A percentile compares a stretch with the other conserved stretches of the same genome.
Evolutionary conservation across 257 asterid genomes (phyloP).

Genomic region (Solanum okadae): DNA sequence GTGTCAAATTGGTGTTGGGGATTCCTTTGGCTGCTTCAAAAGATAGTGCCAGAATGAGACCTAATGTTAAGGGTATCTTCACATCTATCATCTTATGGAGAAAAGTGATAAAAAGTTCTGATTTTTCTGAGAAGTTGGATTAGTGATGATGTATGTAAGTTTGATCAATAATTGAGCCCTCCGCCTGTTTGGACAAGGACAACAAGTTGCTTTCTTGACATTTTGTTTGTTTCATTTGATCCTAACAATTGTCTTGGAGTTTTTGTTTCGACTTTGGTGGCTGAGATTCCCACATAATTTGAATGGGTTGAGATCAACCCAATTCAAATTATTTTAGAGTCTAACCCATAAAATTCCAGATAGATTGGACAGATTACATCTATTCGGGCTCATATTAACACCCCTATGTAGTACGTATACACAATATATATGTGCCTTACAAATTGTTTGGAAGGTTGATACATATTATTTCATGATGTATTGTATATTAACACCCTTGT

Average conservation of each 20-base stretch:
- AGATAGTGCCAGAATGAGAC: not conserved
- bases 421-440: too few species aligned
- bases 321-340: too few species aligned
- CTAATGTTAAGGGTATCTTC: slow-evolving; percentile 8
- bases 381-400: too few species aligned
- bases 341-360: too few species aligned
- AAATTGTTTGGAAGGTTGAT: too few species aligned
- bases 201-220: not conserved
- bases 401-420: too few species aligned
- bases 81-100: slow-evolving; percentile 4
- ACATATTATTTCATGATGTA: too few species aligned
- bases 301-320: too few species aligned
- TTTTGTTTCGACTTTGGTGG: not conserved
- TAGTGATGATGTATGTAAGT: not conserved
- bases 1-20: slow-evolving; percentile 35
- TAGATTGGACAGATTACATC: too few species aligned
- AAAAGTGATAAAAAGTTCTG: not conserved
- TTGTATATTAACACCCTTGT: too few species aligned
- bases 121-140: not conserved
- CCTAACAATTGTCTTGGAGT: not conserved
- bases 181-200: not conserved
- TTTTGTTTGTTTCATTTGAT: not conserved
- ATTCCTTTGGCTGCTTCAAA: not conserved
- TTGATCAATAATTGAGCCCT: not conserved
- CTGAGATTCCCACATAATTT: not conserved